Base-by-base conservation (phyloP, 2,329 filamentous ascomycete genomes). In the Alternaria alternata region DNA sequence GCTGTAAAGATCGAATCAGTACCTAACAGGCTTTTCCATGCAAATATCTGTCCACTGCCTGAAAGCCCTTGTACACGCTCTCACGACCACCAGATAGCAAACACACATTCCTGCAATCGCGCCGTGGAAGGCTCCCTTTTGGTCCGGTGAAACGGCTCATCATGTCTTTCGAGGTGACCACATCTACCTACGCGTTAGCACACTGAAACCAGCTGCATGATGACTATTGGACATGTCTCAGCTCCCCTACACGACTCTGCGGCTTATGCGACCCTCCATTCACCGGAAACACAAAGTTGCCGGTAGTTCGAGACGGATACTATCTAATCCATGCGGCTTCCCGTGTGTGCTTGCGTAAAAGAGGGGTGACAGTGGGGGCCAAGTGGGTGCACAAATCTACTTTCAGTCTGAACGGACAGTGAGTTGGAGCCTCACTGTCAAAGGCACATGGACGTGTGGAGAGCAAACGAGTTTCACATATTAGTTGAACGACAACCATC, bases 271-370 rank as follows among this genome's bases (percentile, higher is more conserved):
- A 28, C 24, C 32, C 7, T 6, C 20, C 30, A 4, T 48, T 64
- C 53, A 66, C 63, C 63, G 63, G 63, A 58, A 7, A 7, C 22
- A 39, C 30, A 43, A 48, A 38, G 38, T 32, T 53, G 38, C 55
- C 56, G 46, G 41, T 52, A 44, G 44, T 24, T 46, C 28, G 43
- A 14, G 32, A 30, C 44, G 41, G 43, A 24, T 57, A 41, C 34
- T 34, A 57, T 42, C 28, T 49, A 26, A 24, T 32, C 48, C 49
- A 59, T 57, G 44, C 38, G 48, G 47, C 59, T 18, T 44, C 38
- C 49, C 54, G 34, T 49, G 48, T 44, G 46, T 24, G 48, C 46
- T 18, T 22, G 48, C 42, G 46, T 24, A 41, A 38, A 57, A 22
- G 22, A 44, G 38, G 30, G 46, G 30, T 16, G 32, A 1, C 30